Evolutionary conservation across 1,284 basidiomycete genomes (phyloP), one percentile per base, ranked within the genome.

Genomic region (Cutaneotrichosporon cavernicola): DNA sequence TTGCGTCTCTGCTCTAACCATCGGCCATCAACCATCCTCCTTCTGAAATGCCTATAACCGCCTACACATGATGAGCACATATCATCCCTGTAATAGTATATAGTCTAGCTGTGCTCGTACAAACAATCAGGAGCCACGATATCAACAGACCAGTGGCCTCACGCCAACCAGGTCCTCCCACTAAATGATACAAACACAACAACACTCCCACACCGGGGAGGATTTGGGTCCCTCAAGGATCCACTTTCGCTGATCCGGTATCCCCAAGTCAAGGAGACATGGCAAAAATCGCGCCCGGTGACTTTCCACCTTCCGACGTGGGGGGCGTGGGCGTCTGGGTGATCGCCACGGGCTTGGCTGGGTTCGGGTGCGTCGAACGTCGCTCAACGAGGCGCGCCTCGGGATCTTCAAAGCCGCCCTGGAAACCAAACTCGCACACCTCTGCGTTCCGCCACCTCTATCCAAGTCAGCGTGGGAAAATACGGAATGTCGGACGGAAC

Each of bases 391-490:
- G 56, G 10, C 46, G 38, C 0, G 76, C 76, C 14, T 77, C 74
- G 1, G 72, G 69, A 61, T 80, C 77, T 40, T 69, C 66, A 31
- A 53, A 14, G 67, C 65, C 1, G 68, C 67, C 6, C 26, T 56
- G 51, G 63, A 81, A 81, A 2, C 73, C 73, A 66, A 73, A 81
- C 18, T 75, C 65, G 56, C 70, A 69, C 34, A 73, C 68, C 60
- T 81, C 76, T 63, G 78, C 75, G 63, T 81, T 81, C 26, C 61
- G 70, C 79, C 80, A 81, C 10, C 69, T 69, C 77, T 78, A 55
- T 30, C 11, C 11, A 11, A 11, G 40, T 51, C 30, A 58, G 38
- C 22, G n/a, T 26, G 18, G 43, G 6, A 13, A 40, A 14, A 8
- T 16, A n/a, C 18, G 43, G 18, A 46, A 46, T 46, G 43, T 43